These are phyloP conservation scores for Bruguiera parviflora DNA, from an alignment of 345 rosid species.

Conservation along the genomic window DNA sequence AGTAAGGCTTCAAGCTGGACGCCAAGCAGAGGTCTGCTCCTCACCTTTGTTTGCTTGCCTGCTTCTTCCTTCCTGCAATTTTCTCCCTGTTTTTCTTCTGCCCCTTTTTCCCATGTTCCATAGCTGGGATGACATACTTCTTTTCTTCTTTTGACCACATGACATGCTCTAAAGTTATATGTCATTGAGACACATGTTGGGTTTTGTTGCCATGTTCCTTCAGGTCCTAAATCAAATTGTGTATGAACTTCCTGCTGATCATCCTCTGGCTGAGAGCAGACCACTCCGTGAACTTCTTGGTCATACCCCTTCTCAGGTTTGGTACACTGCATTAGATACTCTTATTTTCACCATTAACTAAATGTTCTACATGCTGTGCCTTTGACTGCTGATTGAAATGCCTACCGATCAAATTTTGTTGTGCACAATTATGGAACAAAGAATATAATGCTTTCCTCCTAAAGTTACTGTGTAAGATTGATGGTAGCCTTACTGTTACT, in stretches of 20 bases:
- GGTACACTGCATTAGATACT: neutral
- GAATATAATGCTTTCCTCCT: neutral
- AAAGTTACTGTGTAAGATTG: neutral
- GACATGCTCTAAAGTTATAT: neutral
- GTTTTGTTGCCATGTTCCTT: conserved; percentile 3
- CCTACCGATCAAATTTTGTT: neutral
- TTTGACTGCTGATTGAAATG: neutral
- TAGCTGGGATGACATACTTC: neutral
- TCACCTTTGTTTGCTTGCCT: neutral
- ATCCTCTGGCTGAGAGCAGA: conserved; percentile 80
- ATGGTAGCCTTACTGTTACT: neutral
- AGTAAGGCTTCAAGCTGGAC: conserved; percentile 82
- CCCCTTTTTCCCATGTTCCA: neutral
- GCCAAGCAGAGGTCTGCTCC: conserved; percentile 81
- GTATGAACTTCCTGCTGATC: conserved; percentile 85
- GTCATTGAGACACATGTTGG: conserved; percentile 1
- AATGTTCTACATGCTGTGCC: neutral
- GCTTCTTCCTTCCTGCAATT: neutral
- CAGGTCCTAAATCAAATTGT: conserved; percentile 93
- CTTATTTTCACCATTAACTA: neutral
- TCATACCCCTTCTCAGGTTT: conserved; percentile 89
- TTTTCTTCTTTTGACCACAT: neutral
- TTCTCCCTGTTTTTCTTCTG: neutral
- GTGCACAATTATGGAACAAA: neutral
- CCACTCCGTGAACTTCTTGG: conserved; percentile 88